Percentiles rank a stretch among this genome's conserved stretches.
Conservation (phyloP, 345 rosid genomes). For the Boechera retrofracta region DNA sequence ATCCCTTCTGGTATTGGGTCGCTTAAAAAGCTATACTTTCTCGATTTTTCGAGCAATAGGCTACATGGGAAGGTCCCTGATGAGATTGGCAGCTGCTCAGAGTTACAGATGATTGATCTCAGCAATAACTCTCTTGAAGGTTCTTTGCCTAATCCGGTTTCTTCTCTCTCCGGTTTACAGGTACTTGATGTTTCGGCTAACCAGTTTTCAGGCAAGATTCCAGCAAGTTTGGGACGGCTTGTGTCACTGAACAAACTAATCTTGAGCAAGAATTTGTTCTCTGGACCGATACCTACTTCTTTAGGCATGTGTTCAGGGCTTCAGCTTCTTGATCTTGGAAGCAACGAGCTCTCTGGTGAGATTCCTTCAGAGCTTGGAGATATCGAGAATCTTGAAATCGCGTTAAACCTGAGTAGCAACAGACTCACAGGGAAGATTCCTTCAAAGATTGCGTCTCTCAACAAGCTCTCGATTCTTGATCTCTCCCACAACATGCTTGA, state of each 20-base stretch:
- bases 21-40: slow-evolving; percentile 70
- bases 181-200: slow-evolving; percentile 79
- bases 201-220: slow-evolving; percentile 62
- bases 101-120: slow-evolving; percentile 82
- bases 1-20: slow-evolving; percentile 73
- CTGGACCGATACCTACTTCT: slow-evolving; percentile 75
- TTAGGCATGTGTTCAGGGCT: slow-evolving; percentile 78
- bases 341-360: slow-evolving; percentile 71
- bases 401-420: slow-evolving; percentile 87
- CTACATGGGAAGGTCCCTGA: slow-evolving; percentile 70
- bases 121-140: slow-evolving; percentile 77
- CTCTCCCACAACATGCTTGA: slow-evolving; percentile 83
- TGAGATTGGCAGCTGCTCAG: slow-evolving; percentile 73
- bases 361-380: slow-evolving; percentile 75
- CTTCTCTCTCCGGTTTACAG: slow-evolving; percentile 70
- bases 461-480: slow-evolving; percentile 83
- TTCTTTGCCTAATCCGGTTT: slow-evolving; percentile 63
- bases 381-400: slow-evolving; percentile 82
- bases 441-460: slow-evolving; percentile 65
- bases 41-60: slow-evolving; percentile 76
- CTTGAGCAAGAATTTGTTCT: slow-evolving; percentile 64
- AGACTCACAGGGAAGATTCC: slow-evolving; percentile 81
- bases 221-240: slow-evolving; percentile 76
- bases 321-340: slow-evolving; percentile 87
- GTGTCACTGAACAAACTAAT: slow-evolving; percentile 70